These are phyloP conservation scores for Diplodia seriata DNA, from an alignment of 2,329 filamentous ascomycete genomes.

Conservation along the genomic window DNA sequence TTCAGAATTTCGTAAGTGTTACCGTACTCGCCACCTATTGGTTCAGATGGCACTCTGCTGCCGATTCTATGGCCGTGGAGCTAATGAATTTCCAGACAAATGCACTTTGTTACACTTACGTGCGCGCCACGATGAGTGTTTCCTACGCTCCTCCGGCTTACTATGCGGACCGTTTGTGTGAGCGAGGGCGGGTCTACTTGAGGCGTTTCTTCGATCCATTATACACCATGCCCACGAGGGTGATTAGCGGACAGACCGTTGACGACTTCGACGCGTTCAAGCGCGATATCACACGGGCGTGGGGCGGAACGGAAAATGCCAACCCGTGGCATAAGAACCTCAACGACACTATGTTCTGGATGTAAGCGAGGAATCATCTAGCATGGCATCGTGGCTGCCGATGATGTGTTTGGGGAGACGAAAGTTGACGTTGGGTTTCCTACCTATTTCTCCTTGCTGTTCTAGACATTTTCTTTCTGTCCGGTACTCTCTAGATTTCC, in stretches of 20 bases:
- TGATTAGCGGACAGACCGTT: no score
- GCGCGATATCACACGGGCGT: no score
- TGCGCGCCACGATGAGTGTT: slow-evolving; percentile 41
- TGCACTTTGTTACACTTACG: slow-evolving; percentile 46
- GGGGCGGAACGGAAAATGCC: not conserved
- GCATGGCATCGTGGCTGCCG: not conserved
- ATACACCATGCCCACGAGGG: no score
- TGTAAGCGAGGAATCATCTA: slow-evolving; percentile 18
- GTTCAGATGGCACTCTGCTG: no score
- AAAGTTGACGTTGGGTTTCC: not conserved
- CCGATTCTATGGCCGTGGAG: no score
- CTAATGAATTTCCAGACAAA: slow-evolving; percentile 37
- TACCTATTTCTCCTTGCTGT: not conserved
- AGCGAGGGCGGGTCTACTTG: slow-evolving; percentile 44
- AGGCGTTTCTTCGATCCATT: slow-evolving; percentile 31
- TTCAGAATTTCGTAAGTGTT: slow-evolving; percentile 38
- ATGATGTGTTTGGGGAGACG: not conserved
- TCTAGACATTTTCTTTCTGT: not conserved
- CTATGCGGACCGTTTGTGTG: slow-evolving; percentile 51
- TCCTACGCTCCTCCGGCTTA: slow-evolving; percentile 49
- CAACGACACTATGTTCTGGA: slow-evolving; percentile 41
- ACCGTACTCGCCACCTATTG: not conserved
- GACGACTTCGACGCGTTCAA: no score
- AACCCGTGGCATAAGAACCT: slow-evolving; percentile 40
- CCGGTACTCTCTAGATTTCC: not conserved